Evolutionary conservation across 768 basidiomycete genomes (phyloP).

Genomic region (Clitopilus hobsonii): DNA sequence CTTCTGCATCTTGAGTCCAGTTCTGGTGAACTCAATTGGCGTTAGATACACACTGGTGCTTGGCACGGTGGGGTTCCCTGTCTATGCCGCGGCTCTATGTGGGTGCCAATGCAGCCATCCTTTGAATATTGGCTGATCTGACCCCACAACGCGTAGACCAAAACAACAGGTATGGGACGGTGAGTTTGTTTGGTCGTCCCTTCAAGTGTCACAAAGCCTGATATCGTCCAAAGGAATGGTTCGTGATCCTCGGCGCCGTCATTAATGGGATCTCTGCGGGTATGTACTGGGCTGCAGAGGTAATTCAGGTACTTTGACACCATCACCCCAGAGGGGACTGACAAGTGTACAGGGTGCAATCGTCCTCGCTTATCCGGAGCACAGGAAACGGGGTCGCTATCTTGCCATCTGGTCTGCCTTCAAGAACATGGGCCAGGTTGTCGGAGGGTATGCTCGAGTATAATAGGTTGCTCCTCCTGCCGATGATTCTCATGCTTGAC

Average conservation of each 20-base stretch:
- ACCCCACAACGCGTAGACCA: too few relatives aligned
- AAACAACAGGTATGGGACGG: constrained; percentile 16
- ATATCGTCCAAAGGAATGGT: constrained; percentile 9
- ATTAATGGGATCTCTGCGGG: constrained; percentile 12
- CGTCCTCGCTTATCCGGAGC: constrained; percentile 1
- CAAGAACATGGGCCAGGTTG: constrained; percentile 6
- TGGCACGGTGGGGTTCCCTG: constrained; percentile 10
- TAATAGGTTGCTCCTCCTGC: neutral
- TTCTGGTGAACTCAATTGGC: constrained; percentile 12
- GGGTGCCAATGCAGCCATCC: too few relatives aligned
- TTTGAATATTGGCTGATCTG: too few relatives aligned
- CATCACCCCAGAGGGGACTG: neutral
- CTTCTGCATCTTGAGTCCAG: constrained; percentile 12
- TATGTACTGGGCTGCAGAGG: constrained; percentile 16
- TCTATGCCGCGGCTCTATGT: constrained; percentile 12
- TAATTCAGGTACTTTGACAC: neutral
- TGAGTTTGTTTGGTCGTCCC: neutral
- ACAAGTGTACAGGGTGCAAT: constrained; percentile 1
- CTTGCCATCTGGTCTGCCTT: constrained; percentile 6
- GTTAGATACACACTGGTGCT: constrained; percentile 13
- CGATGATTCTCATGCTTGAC: neutral
- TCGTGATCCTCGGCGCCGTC: constrained; percentile 10
- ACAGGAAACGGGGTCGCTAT: constrained; percentile 4
- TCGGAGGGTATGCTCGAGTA: constrained; percentile 12
- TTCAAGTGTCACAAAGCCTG: neutral